phyloP scores from a whole-genome alignment of 139 green algal species.

The Coelastrella sp. region DNA sequence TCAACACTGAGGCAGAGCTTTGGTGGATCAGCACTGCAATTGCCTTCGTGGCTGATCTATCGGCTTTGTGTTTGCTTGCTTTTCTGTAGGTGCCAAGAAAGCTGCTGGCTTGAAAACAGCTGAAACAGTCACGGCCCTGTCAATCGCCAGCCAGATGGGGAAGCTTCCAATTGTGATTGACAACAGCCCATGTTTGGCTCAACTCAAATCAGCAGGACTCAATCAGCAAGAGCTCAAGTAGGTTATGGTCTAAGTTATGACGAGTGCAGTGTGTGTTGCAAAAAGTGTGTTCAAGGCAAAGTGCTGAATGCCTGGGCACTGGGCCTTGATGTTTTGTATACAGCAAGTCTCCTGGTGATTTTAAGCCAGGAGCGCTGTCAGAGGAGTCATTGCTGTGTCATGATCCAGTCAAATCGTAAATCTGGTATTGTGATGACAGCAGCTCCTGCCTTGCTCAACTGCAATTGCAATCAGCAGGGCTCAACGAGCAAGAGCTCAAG shows the following conservation, averaged over 20 bases:
- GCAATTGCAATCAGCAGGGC: not conserved
- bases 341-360: too few species aligned
- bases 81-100: slow-evolving; percentile 56
- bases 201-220: slow-evolving; percentile 60
- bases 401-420: slow-evolving; percentile 42
- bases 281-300: too few species aligned
- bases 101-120: slow-evolving; percentile 24
- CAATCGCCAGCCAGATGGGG: slow-evolving; percentile 41
- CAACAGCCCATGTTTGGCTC: slow-evolving; percentile 92
- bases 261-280: too few species aligned
- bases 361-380: too few species aligned
- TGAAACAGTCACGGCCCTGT: slow-evolving; percentile 14
- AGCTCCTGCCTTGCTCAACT: slow-evolving; percentile 91
- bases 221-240: slow-evolving; percentile 31
- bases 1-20: too few species aligned
- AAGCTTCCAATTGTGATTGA: slow-evolving; percentile 78
- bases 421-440: slow-evolving; percentile 86
- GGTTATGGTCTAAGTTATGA: not conserved
- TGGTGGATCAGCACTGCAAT: too few species aligned
- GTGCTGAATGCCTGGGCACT: too few species aligned
- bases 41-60: not conserved
- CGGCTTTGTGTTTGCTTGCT: not conserved
- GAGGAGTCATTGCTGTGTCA: not conserved
- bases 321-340: too few species aligned
- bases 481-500: slow-evolving; percentile 19